Base-by-base conservation (phyloP, 169 alveolate genomes). In the Cryptosporidium baileyi region DNA sequence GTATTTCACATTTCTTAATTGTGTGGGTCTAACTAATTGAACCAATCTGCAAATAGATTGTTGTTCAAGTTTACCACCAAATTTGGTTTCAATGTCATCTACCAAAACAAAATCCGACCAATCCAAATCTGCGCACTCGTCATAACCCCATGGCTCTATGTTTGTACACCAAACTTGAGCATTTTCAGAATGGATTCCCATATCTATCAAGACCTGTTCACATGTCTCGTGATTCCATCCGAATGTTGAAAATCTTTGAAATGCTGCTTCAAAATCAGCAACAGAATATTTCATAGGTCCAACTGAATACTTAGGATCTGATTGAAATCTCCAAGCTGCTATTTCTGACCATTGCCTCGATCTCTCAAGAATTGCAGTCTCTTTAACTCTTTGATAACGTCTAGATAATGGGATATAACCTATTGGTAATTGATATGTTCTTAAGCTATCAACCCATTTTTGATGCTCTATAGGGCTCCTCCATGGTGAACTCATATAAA, bases 61-160 rank as follows among this genome's bases (percentile, higher is more conserved):
- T 19, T 54, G 67, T n/a, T 74, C 85, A 13, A 74, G 85, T 44
- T 74, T 74, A 3, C 85, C 85, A 38, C 67, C 36, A 60, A 74
- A 74, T 30, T 19, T 54, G 36, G 49, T 57, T 22, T 74, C 85
- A 74, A 74, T 74, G 26, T 74, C 85, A 32, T 57, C 85, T 8
- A 57, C 85, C 13, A 74, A 28, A 34, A 74, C 85, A 19, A 74
- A 74, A 57, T 74, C 85, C 19, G 67, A 45, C 85, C 85, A 74
- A 19, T 60, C 17, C 0, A 74, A 38, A 38, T 74, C 85, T 17
- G 85, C 85, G 54, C 85, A 74, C 44, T 74, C 85, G 54, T 74
- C 85, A 34, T 74, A 67, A 24, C 85, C 85, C 85, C 85, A 74
- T 17, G 85, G 85, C 43, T 74, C 85, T 54, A 74, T 57, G 54